A percentile compares a stretch with the other conserved stretches of the same genome.
Conservation (phyloP, 139 green algal genomes). For the Chlamydomonas schloesseri region DNA sequence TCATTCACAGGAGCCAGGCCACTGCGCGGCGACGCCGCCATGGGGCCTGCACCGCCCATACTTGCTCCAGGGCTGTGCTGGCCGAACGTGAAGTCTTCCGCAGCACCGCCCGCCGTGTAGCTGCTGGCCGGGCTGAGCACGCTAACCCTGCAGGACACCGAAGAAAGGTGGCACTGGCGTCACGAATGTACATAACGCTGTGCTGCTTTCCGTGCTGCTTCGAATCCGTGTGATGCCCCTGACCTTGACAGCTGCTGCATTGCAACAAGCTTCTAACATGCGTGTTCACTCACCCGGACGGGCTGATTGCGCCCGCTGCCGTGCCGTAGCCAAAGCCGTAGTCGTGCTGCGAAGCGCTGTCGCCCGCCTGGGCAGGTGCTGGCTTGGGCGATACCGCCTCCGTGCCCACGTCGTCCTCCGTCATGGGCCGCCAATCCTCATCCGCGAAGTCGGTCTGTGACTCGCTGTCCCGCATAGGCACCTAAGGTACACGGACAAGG, state of each 20-base stretch:
- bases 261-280: neutral
- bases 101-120: too few species aligned
- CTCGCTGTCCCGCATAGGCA: neutral
- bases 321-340: neutral
- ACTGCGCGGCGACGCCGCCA: neutral
- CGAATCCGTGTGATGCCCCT: too few species aligned
- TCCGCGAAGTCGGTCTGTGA: constrained; percentile 39
- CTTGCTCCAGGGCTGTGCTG: too few species aligned
- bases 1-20: neutral
- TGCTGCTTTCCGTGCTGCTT: too few species aligned
- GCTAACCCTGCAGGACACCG: too few species aligned
- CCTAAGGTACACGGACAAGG: neutral
- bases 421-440: constrained; percentile 35
- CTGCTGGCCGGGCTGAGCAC: too few species aligned
- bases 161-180: too few species aligned
- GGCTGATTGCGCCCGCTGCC: neutral
- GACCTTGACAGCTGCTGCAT: too few species aligned
- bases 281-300: neutral
- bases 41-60: too few species aligned
- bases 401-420: constrained; percentile 13
- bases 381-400: constrained; percentile 1
- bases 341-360: neutral
- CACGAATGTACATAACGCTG: too few species aligned
- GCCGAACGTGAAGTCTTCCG: too few species aligned
- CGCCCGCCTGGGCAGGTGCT: neutral